phyloP scores from a whole-genome alignment of 2,329 filamentous ascomycete species.

The Alternaria tenuissima region DNA sequence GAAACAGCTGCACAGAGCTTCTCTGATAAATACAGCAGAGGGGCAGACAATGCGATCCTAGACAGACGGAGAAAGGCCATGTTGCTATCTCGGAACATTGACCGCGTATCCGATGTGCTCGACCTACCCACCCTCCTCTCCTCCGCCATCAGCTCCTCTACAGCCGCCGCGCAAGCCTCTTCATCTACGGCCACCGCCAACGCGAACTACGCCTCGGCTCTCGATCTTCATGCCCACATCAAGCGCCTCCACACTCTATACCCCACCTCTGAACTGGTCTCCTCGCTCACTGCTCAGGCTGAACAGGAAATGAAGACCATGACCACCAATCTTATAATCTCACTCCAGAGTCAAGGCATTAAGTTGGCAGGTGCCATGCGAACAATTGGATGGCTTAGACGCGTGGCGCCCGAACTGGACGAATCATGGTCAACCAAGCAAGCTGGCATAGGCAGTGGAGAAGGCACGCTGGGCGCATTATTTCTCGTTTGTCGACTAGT shows the following conservation, averaged over 20 bases:
- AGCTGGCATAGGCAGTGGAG: conserved; percentile 46
- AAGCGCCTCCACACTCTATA: conserved; percentile 84
- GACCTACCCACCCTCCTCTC: conserved; percentile 87
- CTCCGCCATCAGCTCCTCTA: conserved; percentile 72
- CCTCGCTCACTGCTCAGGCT: conserved; percentile 76
- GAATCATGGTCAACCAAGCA: conserved; percentile 45
- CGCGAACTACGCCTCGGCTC: conserved; percentile 83
- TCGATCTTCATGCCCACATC: conserved; percentile 94
- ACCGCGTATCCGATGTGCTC: conserved; percentile 87
- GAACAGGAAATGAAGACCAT: conserved; percentile 89
- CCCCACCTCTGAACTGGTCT: conserved; percentile 77
- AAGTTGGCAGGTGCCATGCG: conserved; percentile 91
- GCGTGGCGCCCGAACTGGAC: conserved; percentile 83
- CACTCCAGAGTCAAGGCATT: conserved; percentile 77
- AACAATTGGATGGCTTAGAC: conserved; percentile 88
- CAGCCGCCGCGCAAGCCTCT: conserved; percentile 58
- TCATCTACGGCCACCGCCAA: conserved; percentile 50
- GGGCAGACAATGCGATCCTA: conserved; percentile 69
- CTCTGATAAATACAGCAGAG: conserved; percentile 81
- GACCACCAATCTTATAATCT: conserved; percentile 81
- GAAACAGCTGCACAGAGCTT: conserved; percentile 82
- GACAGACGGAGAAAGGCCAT: conserved; percentile 80
- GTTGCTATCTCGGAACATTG: conserved; percentile 83
- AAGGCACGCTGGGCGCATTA: conserved; percentile 79
- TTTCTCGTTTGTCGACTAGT: conserved; percentile 87